Evolutionary conservation across 805 yeast species (phyloP).

Genomic region (Candida ascalaphidarum): DNA sequence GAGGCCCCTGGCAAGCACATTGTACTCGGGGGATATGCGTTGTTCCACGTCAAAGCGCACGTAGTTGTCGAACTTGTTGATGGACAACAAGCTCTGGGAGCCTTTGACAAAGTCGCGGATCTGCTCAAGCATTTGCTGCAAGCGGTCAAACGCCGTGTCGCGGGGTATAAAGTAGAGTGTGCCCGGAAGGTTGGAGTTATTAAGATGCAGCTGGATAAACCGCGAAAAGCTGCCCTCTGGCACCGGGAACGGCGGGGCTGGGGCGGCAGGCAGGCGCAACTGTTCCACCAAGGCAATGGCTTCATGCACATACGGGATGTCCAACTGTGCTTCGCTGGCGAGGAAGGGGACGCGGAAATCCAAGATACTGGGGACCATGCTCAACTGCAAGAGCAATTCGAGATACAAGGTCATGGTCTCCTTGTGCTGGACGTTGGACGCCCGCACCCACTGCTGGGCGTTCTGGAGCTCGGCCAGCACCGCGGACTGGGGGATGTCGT

Average conservation of each 20-base stretch:
- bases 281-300: too few species aligned
- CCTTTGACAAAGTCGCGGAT: constrained; percentile 11
- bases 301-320: too few species aligned
- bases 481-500: constrained; percentile 8
- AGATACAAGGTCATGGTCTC: constrained; percentile 13
- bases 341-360: background rate
- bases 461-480: constrained; percentile 14
- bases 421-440: constrained; percentile 4
- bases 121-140: constrained; percentile 11
- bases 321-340: background rate
- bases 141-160: constrained; percentile 11
- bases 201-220: constrained; percentile 26
- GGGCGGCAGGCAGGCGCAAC: too few species aligned
- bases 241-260: too few species aligned
- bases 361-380: constrained; percentile 14
- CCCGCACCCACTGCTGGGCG: constrained; percentile 24
- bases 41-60: constrained; percentile 18
- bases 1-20: constrained; percentile 52
- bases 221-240: constrained; percentile 23
- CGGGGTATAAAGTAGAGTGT: constrained; percentile 15
- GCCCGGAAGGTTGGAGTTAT: constrained; percentile 30
- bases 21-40: constrained; percentile 14
- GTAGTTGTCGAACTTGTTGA: constrained; percentile 17
- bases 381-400: constrained; percentile 17
- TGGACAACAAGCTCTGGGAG: constrained; percentile 9